Base-by-base conservation (phyloP, 768 basidiomycete genomes). In the Russula vinacea region DNA sequence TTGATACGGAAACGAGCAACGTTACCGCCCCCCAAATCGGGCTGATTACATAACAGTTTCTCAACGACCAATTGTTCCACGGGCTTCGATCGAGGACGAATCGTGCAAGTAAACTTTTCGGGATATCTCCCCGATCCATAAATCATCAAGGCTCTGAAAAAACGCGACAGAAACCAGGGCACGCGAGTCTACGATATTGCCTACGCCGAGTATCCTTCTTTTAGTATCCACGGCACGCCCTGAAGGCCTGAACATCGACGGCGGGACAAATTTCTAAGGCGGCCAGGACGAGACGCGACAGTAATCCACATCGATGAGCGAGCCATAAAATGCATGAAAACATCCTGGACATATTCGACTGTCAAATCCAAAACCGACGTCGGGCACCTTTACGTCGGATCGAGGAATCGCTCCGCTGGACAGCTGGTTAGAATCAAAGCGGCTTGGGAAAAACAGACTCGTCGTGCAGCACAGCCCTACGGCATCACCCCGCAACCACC, bases 51-150 rank as follows among this genome's bases (percentile, higher is more conserved):
- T n/a, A n/a, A n/a, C n/a, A n/a, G n/a, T n/a, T n/a, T n/a, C n/a
- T n/a, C n/a, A n/a, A 52, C 37, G 39, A 73, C 61, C 37, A 73
- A 58, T n/a, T 56, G 56, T 50, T 61, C 56, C 26, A 61, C 51
- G 4, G 29, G 53, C 14, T 52, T 29, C n/a, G 64, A 68, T 3
- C 72, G 65, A 14, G 72, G 68, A 35, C 58, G 62, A 49, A 73
- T 73, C 16, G 29, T n/a, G 54, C 72, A 73, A 9, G 55, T 59
- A 60, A 73, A 73, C 22, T 66, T 55, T 29, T 62, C 67, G 13
- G 72, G 65, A 47, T 68, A 62, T 26, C 69, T 70, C 1, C 44
- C 9, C 5, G n/a, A 11, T 35, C 53, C 2, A 24, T 24, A 16
- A 22, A 39, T 22, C 5, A 10, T 59, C 50, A 37, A 5, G 51